Evolutionary conservation across 768 basidiomycete species (phyloP).

Genomic region (Mycena polygramma): DNA sequence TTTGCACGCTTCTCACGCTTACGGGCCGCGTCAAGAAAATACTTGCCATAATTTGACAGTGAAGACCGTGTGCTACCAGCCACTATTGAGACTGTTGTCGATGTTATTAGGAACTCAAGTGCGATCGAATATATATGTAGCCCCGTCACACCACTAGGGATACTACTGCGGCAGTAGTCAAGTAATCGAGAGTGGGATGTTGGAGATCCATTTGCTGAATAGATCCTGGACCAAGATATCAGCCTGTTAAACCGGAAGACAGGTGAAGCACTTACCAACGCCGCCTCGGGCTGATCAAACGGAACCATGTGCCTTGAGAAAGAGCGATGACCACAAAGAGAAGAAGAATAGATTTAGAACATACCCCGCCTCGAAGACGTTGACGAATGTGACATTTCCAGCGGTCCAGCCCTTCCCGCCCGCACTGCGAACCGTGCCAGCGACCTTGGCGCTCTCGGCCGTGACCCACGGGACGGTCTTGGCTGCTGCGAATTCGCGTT

Average conservation of each 20-base stretch:
- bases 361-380: slow-evolving; percentile 84
- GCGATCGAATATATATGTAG: too few species aligned
- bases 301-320: slow-evolving; percentile 86
- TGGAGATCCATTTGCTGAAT: slow-evolving; percentile 34
- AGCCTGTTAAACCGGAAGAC: neutral
- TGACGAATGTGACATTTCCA: slow-evolving; percentile 89
- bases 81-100: too few species aligned
- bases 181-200: slow-evolving; percentile 32
- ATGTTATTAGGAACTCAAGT: too few species aligned
- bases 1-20: too few species aligned
- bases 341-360: slow-evolving; percentile 40
- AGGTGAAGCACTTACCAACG: slow-evolving; percentile 58
- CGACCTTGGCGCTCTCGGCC: slow-evolving; percentile 63
- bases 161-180: too few species aligned
- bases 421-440: slow-evolving; percentile 79
- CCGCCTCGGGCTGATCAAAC: slow-evolving; percentile 89
- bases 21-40: too few species aligned
- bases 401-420: slow-evolving; percentile 74
- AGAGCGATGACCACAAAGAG: slow-evolving; percentile 10
- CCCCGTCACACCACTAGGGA: too few species aligned
- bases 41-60: too few species aligned
- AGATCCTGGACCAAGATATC: slow-evolving; percentile 12
- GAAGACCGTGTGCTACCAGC: too few species aligned
- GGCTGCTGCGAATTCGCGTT: slow-evolving; percentile 67
- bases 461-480: slow-evolving; percentile 70